Evolutionary conservation across 306 rosid genomes (phyloP), one percentile per base, ranked within the genome.

Genomic region (Quercus aquifolioides): DNA sequence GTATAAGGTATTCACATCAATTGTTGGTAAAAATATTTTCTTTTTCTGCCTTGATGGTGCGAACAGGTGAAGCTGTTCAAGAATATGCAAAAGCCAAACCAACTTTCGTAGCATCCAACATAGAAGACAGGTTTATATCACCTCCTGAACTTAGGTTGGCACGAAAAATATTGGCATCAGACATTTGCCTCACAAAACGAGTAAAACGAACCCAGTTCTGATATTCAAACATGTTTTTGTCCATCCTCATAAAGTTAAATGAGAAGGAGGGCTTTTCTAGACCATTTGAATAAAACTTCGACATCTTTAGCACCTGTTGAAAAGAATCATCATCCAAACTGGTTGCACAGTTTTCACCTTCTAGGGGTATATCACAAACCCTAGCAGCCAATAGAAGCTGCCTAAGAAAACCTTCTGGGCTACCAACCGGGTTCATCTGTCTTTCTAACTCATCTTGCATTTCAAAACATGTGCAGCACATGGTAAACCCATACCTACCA

Each of bases 391-490:
- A 83, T 71, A 94, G 87, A 75, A 94, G 88, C 86, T 90, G 98
- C 81, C 84, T 82, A 43, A 94, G 97, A 80, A 90, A 82, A 78
- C 96, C 92, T 83, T 92, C 98, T 0, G 97, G 97, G 83, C 97
- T 90, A 74, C 94, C 78, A 14, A 75, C 72, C 13, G 94, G 88
- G 78, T 88, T 87, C 81, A 77, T 83, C 86, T 79, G 84, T 74
- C 81, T 82, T 83, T 80, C 89, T 5, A 58, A 74, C 14, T 55
- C 63, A 76, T 88, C 96, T 87, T 79, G 85, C 92, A 92, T 84
- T 80, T 92, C 97, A 82, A 94, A 94, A 84, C 94, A 85, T 74
- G 97, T 86, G 89, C 96, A 92, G 82, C 97, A 92, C 79, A 92
- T 79, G 5, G 92, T 74, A 79, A 92, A 92, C 49, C 93, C 87